Evolutionary conservation across 495 filamentous ascomycete species (phyloP).

Genomic region (Letharia lupina): DNA sequence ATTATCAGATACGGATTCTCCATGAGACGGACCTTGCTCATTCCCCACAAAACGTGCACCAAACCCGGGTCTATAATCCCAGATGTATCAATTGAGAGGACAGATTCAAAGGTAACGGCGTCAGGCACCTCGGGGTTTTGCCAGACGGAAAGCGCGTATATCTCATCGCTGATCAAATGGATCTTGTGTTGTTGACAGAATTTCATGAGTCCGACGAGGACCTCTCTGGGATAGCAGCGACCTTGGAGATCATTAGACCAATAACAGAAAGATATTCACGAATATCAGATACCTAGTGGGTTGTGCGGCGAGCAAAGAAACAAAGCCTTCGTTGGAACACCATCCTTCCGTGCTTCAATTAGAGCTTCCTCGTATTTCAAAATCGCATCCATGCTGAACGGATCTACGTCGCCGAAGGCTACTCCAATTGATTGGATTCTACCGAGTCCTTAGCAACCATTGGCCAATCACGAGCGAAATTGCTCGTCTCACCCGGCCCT

Average conservation of each 20-base stretch:
- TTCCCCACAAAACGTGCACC: slow-evolving; percentile 54
- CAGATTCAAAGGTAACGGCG: slow-evolving; percentile 42
- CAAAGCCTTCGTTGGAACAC: slow-evolving; percentile 39
- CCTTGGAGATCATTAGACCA: background rate
- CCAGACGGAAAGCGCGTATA: slow-evolving; percentile 52
- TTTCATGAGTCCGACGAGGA: slow-evolving; percentile 39
- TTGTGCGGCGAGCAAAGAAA: slow-evolving; percentile 56
- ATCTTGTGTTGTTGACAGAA: slow-evolving; percentile 48
- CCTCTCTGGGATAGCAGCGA: slow-evolving; percentile 44
- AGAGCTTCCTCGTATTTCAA: slow-evolving; percentile 37
- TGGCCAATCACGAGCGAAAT: background rate
- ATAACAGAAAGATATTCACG: slow-evolving; percentile 22
- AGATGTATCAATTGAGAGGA: slow-evolving; percentile 39
- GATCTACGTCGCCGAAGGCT: slow-evolving; percentile 38
- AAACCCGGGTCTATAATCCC: slow-evolving; percentile 42
- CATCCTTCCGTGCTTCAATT: slow-evolving; percentile 24
- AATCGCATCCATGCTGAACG: slow-evolving; percentile 36
- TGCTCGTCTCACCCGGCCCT: slow-evolving; percentile 11
- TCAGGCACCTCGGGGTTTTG: slow-evolving; percentile 28
- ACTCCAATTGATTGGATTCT: slow-evolving; percentile 36
- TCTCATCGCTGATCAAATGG: slow-evolving; percentile 56
- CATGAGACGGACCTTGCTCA: slow-evolving; percentile 52
- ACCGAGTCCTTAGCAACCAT: slow-evolving; percentile 15
- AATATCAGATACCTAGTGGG: slow-evolving; percentile 45
- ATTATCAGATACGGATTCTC: slow-evolving; percentile 48